Evolutionary conservation across 345 rosid genomes (phyloP).

Genomic region (Eutrema yunnanense): DNA sequence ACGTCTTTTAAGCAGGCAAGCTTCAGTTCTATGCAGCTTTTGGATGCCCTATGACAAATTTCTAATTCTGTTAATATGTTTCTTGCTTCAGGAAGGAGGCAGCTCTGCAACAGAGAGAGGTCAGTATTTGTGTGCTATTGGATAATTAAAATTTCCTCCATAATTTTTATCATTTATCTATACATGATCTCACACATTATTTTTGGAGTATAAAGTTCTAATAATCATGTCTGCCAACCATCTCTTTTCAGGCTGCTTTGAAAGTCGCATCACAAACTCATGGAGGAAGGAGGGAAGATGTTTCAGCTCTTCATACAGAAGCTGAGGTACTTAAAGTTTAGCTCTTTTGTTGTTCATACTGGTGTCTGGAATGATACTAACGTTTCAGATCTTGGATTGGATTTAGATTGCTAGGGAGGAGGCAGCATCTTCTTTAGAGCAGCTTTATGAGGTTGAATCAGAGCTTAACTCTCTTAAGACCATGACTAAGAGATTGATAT

Average conservation of each 20-base stretch:
- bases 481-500: slow-evolving; percentile 61
- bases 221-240: not conserved
- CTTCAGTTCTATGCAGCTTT: slow-evolving; percentile 3
- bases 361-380: not conserved
- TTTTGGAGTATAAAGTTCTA: not conserved
- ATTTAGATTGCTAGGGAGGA: slow-evolving; percentile 67
- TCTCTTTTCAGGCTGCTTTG: slow-evolving; percentile 61
- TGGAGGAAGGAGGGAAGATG: slow-evolving; percentile 42
- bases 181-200: not conserved
- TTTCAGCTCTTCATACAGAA: slow-evolving; percentile 56
- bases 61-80: slow-evolving; percentile 22
- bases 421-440: slow-evolving; percentile 59
- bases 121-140: slow-evolving; percentile 24
- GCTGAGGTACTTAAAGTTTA: slow-evolving; percentile 57
- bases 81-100: slow-evolving; percentile 75
- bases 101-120: slow-evolving; percentile 90
- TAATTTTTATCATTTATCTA: not conserved
- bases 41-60: not conserved
- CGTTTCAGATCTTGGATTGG: slow-evolving; percentile 7
- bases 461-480: slow-evolving; percentile 56
- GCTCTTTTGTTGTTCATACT: slow-evolving; percentile 8
- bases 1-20: slow-evolving; percentile 80
- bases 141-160: too few species aligned
- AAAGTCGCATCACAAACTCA: slow-evolving; percentile 48
- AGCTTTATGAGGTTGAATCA: slow-evolving; percentile 55